Percentiles rank a stretch among this genome's conserved stretches.
These are phyloP conservation scores for Phytophthora quininea DNA, from an alignment of 352 stramenopile genomes.

Conservation along the genomic window DNA sequence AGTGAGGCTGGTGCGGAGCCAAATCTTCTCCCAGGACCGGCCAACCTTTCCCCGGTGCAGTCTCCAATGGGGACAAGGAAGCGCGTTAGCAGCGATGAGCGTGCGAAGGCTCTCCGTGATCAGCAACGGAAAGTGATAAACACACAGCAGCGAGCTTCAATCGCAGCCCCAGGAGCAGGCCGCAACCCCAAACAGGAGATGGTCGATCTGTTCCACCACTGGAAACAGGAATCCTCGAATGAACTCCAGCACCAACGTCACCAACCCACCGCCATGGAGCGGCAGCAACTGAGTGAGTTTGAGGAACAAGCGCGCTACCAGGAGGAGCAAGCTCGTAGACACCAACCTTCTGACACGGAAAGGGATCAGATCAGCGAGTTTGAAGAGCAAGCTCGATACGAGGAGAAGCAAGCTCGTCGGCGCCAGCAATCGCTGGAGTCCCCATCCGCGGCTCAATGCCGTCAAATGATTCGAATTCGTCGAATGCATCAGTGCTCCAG, in stretches of 20 bases:
- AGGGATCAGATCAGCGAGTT: conserved; percentile 33
- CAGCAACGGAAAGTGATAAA: background rate
- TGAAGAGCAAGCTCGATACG: conserved; percentile 34
- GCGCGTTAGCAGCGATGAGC: conserved; percentile 9
- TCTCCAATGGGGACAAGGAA: conserved; percentile 20
- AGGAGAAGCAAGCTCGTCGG: conserved; percentile 35
- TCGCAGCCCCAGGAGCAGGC: conserved; percentile 11
- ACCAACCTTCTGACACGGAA: conserved; percentile 15
- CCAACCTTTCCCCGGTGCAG: conserved; percentile 20
- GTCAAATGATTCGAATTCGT: conserved; percentile 10
- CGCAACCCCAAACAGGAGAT: conserved; percentile 38
- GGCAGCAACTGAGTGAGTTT: conserved; percentile 32
- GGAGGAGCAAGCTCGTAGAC: conserved; percentile 24
- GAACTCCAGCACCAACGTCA: conserved; percentile 29
- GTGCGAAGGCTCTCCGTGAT: background rate
- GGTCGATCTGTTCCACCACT: conserved; percentile 40
- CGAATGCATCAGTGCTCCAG: conserved; percentile 26
- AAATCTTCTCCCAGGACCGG: conserved; percentile 10
- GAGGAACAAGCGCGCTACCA: conserved; percentile 37
- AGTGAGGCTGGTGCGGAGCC: conserved; percentile 20
- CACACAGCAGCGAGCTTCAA: conserved; percentile 10
- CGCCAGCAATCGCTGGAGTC: conserved; percentile 27
- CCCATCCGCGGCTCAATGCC: conserved; percentile 12
- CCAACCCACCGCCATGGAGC: conserved; percentile 15
- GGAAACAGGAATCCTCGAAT: conserved; percentile 39